phyloP scores from a whole-genome alignment of 306 rosid genomes.

The Sindora glabra region DNA sequence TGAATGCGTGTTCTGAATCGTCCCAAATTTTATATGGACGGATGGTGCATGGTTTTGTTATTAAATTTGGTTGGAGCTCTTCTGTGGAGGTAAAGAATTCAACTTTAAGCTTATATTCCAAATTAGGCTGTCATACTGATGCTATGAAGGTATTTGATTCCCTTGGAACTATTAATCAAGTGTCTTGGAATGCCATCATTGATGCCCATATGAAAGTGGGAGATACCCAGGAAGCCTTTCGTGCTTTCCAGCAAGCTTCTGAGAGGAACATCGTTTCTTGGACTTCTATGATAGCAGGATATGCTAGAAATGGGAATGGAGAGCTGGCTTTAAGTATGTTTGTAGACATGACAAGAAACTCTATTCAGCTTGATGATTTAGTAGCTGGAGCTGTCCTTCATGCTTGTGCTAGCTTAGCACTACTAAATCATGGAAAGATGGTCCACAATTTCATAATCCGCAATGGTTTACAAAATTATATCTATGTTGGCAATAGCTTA shows the following conservation, averaged over 20 bases:
- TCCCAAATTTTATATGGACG: slow-evolving; percentile 35
- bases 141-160: slow-evolving; percentile 44
- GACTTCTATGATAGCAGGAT: slow-evolving; percentile 76
- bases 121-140: slow-evolving; percentile 41
- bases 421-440: slow-evolving; percentile 50
- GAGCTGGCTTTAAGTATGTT: slow-evolving; percentile 60
- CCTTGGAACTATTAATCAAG: slow-evolving; percentile 37
- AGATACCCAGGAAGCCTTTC: slow-evolving; percentile 38
- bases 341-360: slow-evolving; percentile 45
- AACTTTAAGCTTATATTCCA: slow-evolving; percentile 56
- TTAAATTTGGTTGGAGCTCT: slow-evolving; percentile 64
- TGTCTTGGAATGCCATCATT: slow-evolving; percentile 75
- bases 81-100: slow-evolving; percentile 62
- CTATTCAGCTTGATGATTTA: slow-evolving; percentile 52
- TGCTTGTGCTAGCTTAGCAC: slow-evolving; percentile 69
- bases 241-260: slow-evolving; percentile 58
- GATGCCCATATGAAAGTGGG: slow-evolving; percentile 79
- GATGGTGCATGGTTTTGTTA: slow-evolving; percentile 50
- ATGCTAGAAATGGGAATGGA: slow-evolving; percentile 53
- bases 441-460: slow-evolving; percentile 44
- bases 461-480: slow-evolving; percentile 32
- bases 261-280: slow-evolving; percentile 63
- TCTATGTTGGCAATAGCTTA: slow-evolving; percentile 57
- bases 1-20: slow-evolving; percentile 54
- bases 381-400: slow-evolving; percentile 66